Conservation (phyloP, 2,329 filamentous ascomycete genomes). For the Purpureocillium lavendulum region DNA sequence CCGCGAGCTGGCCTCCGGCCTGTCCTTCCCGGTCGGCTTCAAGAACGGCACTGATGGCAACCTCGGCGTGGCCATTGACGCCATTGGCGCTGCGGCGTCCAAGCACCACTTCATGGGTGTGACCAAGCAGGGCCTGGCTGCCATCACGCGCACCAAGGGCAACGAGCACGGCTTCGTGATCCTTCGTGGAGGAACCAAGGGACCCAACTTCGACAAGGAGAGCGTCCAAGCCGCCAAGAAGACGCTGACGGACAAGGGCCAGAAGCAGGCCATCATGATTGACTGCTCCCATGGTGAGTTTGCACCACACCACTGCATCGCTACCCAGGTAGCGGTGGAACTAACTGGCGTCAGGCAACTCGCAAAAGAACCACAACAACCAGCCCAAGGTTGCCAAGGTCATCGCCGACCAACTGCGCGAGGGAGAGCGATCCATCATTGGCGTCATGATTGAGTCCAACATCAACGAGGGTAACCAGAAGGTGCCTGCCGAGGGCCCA, state of each 20-base stretch:
- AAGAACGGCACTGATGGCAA: slow-evolving; percentile 98
- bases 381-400: slow-evolving; percentile 85
- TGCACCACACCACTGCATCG: background rate
- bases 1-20: slow-evolving; percentile 86
- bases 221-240: slow-evolving; percentile 75
- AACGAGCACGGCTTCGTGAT: slow-evolving; percentile 99
- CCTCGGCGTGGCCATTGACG: slow-evolving; percentile 85
- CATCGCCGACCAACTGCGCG: slow-evolving; percentile 76
- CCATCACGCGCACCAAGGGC: slow-evolving; percentile 85
- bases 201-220: slow-evolving; percentile 87
- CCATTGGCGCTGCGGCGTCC: slow-evolving; percentile 78
- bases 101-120: slow-evolving; percentile 97
- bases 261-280: slow-evolving; percentile 89
- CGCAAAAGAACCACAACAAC: slow-evolving; percentile 94
- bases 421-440: slow-evolving; percentile 80
- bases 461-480: slow-evolving; percentile 84
- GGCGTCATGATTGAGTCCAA: slow-evolving; percentile 99
- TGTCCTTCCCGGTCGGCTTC: slow-evolving; percentile 97
- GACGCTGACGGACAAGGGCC: slow-evolving; percentile 70
- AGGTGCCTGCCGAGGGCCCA: slow-evolving; percentile 78
- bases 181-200: slow-evolving; percentile 80
- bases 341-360: slow-evolving; percentile 59
- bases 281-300: slow-evolving; percentile 88
- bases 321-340: no score
- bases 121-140: slow-evolving; percentile 92